Conservation (phyloP, 768 basidiomycete genomes). For the Mycena vulgaris region DNA sequence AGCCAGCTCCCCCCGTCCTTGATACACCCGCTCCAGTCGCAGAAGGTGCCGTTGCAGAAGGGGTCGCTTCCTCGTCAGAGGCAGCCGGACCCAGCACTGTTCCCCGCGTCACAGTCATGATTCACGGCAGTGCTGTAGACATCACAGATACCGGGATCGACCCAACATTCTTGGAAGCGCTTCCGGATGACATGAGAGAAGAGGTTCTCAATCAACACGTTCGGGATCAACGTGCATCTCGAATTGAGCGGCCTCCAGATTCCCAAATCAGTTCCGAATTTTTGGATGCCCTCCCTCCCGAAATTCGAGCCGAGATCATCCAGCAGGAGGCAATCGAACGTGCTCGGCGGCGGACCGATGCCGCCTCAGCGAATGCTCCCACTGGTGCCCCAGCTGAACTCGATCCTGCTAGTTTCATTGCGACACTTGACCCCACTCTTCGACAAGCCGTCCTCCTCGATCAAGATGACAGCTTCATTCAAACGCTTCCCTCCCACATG, state of each 20-base stretch:
- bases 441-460: slow-evolving; percentile 94
- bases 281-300: slow-evolving; percentile 95
- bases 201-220: slow-evolving; percentile 98
- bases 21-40: slow-evolving; percentile 40
- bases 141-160: slow-evolving; percentile 99
- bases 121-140: slow-evolving; percentile 94
- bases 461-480: slow-evolving; percentile 88
- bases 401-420: slow-evolving; percentile 93
- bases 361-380: slow-evolving; percentile 54
- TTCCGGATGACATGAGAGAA: slow-evolving; percentile 99
- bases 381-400: slow-evolving; percentile 75
- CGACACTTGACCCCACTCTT: slow-evolving; percentile 89
- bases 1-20: slow-evolving; percentile 34
- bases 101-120: slow-evolving; percentile 87
- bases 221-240: slow-evolving; percentile 88
- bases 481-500: slow-evolving; percentile 87
- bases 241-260: slow-evolving; percentile 81
- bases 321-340: slow-evolving; percentile 94
- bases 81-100: slow-evolving; percentile 48
- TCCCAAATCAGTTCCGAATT: slow-evolving; percentile 96
- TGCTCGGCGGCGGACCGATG: slow-evolving; percentile 65
- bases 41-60: slow-evolving; percentile 58
- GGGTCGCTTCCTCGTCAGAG: slow-evolving; percentile 28
- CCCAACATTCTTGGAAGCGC: slow-evolving; percentile 96
- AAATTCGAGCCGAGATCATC: slow-evolving; percentile 96